Evolutionary conservation across 257 asterid genomes (phyloP), one percentile per base, ranked within the genome.

Genomic region (Lycium barbarum): DNA sequence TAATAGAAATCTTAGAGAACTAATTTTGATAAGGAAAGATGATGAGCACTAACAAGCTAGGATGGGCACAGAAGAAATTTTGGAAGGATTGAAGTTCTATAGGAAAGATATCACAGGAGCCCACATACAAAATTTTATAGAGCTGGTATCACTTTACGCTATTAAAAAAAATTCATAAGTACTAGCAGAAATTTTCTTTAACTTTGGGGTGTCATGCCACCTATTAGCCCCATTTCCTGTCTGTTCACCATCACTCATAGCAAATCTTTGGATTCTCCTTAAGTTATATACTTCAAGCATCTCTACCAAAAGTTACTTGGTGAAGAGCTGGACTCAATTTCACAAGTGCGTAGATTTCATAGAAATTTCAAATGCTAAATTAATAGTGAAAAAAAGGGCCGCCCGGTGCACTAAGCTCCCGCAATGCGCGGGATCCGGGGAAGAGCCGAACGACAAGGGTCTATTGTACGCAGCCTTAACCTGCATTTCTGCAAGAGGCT

Each of bases 301-400:
- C 45, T 51, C 81, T 51, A 76, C 81, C 62, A 22, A 76, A 76
- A 76, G 63, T 76, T 22, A 22, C 45, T 76, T 7, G 63, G 81
- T 76, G 81, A 51, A 76, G 63, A 76, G 62, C 45, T 26, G 63
- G 26, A 76, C 51, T 13, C 81, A 26, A 76, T 76, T 22, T 53
- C 62, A 26, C 63, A 76, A 51, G 61, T 1, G 9, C 45, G 22
- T 76, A 2, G 45, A 22, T 49, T 53, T 12, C 26, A 51, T 2
- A 13, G 62, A 74, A 51, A 51, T 22, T 76, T 1, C 45, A 51
- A 26, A 51, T 51, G 45, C 20, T 17, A 74, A 74, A 49, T 49
- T 49, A 74, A 5, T 3, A 76, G 58, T 26, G 13, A 51, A 26
- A 26, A 26, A 26, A 26, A 26, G 33, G 33, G 33, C 33, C 33